Evolutionary conservation across 805 yeast genomes (phyloP), one percentile per base, ranked within the genome.

Genomic region (Debaryomyces maramus): DNA sequence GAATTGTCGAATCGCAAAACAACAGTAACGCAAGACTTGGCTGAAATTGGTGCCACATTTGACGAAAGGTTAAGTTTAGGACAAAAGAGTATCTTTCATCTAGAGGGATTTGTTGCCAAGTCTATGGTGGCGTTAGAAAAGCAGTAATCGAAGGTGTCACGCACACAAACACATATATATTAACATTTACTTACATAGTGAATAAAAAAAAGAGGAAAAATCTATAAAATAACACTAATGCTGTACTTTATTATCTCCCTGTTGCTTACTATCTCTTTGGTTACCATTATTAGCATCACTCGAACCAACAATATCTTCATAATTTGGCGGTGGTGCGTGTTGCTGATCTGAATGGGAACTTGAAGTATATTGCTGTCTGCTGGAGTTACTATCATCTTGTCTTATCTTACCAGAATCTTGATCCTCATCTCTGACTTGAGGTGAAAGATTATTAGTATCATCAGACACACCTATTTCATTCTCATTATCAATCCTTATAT

Each of bases 71-170:
- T 93, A 44, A 79, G 89, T 42, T 65, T 85, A 43, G 99, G 98
- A 2, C 77, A 78, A 43, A 93, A 93, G 61, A 87, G 89, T 27
- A 91, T 93, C 9, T 93, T 88, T 63, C 99, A 93, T 64, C 65
- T 93, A 39, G 99, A 93, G 67, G 99, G 98, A 1, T 93, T 88
- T 57, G 77, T 87, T 14, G 97, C 97, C 0, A 83, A 78, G 56
- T 79, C 81, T 2, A 91, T 93, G 97, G 85, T 88, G 30, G 75
- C 75, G 6, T 59, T 85, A 36, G 93, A 85, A 51, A 65, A 47
- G 9, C 10, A 24, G 13, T 10, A 24, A 15, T 24, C 11, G 13
- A 24, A 10, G 13, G 28, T 24, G 13, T 24, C 11, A 7, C 28
- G 13, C n/a, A n/a, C 13, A 31, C 7, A 32, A 22, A 10, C 18